Conservation (phyloP, 257 asterid species). For the Solanum gandarillasii region DNA sequence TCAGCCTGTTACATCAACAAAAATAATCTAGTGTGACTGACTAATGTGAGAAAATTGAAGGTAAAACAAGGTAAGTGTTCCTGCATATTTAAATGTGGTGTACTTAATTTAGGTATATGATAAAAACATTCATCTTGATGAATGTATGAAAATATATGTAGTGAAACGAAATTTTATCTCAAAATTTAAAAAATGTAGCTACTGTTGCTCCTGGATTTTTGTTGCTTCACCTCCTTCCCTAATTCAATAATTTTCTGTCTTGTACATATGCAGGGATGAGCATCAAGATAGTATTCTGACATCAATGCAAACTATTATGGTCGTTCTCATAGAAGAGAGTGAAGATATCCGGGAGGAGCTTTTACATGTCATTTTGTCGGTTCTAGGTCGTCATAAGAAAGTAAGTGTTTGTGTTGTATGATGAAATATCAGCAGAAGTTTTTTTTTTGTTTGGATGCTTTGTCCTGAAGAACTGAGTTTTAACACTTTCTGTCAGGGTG, state of each 20-base stretch:
- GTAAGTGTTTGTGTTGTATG: constrained; percentile 19
- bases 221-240: background rate
- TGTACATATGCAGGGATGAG: constrained; percentile 44
- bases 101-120: background rate
- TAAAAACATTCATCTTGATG: background rate
- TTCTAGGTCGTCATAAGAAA: constrained; percentile 64
- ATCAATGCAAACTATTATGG: constrained; percentile 94
- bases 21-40: background rate
- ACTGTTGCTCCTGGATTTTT: background rate
- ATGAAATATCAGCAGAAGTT: background rate
- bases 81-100: background rate
- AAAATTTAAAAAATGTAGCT: background rate
- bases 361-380: constrained; percentile 53
- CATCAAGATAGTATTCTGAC: constrained; percentile 72
- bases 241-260: background rate
- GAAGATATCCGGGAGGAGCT: constrained; percentile 81
- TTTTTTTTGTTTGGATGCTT: background rate
- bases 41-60: background rate
- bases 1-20: background rate
- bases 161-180: background rate
- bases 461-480: background rate
- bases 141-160: background rate
- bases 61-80: background rate
- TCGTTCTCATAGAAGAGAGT: constrained; percentile 79
- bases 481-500: constrained; percentile 36